A percentile compares a stretch with the other conserved stretches of the same genome.
Conservation (phyloP, 163 green algal species). For the Scenedesmus sp. region DNA sequence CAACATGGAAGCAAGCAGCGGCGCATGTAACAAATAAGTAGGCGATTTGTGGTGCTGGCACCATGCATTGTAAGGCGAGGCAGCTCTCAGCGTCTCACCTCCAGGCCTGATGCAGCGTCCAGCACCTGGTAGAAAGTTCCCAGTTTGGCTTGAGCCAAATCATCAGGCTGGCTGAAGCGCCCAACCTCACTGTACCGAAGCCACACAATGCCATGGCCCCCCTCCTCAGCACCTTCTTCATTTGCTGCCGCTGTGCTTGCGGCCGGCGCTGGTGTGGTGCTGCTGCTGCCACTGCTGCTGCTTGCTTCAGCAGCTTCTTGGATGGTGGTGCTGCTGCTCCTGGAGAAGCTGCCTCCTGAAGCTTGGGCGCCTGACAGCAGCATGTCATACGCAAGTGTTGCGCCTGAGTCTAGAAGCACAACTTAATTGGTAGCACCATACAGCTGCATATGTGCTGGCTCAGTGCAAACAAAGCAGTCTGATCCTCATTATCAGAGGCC, state of each 20-base stretch:
- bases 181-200: conserved; percentile 21
- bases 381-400: too few relatives aligned
- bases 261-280: background rate
- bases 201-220: background rate
- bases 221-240: background rate
- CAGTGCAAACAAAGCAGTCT: too few relatives aligned
- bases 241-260: background rate
- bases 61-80: too few relatives aligned
- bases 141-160: background rate
- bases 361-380: background rate
- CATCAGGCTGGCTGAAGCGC: background rate
- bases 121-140: conserved; percentile 23
- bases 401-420: too few relatives aligned
- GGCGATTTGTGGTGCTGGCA: too few relatives aligned
- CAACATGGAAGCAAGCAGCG: background rate
- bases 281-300: too few relatives aligned
- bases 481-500: too few relatives aligned
- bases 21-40: too few relatives aligned
- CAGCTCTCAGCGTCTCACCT: background rate
- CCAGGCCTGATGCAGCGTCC: background rate
- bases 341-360: background rate
- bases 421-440: too few relatives aligned
- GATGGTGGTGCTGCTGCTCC: background rate
- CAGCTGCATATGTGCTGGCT: too few relatives aligned
- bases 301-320: background rate